Evolutionary conservation across 352 stramenopile species (phyloP).

Genomic region (Globisporangium nagaii): DNA sequence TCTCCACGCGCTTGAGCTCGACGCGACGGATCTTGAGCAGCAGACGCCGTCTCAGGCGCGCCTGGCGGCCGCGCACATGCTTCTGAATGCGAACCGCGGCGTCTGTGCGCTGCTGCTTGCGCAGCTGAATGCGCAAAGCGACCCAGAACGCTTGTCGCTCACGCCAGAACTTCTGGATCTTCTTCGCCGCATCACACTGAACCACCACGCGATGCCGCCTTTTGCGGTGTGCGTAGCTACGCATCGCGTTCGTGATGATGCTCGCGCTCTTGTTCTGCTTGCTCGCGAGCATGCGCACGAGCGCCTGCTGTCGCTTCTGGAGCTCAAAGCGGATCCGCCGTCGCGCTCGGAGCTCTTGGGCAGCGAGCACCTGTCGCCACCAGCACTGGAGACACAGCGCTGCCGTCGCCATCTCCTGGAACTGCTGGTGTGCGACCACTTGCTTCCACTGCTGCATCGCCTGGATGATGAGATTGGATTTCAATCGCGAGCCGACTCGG

Average conservation of each 20-base stretch:
- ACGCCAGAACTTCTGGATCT: conserved; percentile 53
- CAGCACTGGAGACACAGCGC: conserved; percentile 42
- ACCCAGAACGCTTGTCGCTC: conserved; percentile 38
- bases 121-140: conserved; percentile 33
- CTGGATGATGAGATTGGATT: conserved; percentile 29
- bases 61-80: conserved; percentile 23
- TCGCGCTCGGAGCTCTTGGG: conserved; percentile 16
- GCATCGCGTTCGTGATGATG: conserved; percentile 40
- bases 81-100: conserved; percentile 47
- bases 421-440: conserved; percentile 11
- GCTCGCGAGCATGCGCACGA: conserved; percentile 37
- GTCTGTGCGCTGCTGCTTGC: conserved; percentile 21
- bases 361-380: conserved; percentile 44
- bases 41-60: conserved; percentile 22
- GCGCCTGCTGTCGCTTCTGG: conserved; percentile 28
- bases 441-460: conserved; percentile 43
- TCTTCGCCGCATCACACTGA: conserved; percentile 18
- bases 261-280: conserved; percentile 37
- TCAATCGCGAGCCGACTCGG: conserved; percentile 34
- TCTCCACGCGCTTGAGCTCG: conserved; percentile 10
- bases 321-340: conserved; percentile 31
- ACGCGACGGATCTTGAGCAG: conserved; percentile 37
- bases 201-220: conserved; percentile 1
- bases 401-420: conserved; percentile 10
- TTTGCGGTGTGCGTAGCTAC: conserved; percentile 12